Conservation (phyloP, 2,329 filamentous ascomycete species). For the Knufia fluminis region DNA sequence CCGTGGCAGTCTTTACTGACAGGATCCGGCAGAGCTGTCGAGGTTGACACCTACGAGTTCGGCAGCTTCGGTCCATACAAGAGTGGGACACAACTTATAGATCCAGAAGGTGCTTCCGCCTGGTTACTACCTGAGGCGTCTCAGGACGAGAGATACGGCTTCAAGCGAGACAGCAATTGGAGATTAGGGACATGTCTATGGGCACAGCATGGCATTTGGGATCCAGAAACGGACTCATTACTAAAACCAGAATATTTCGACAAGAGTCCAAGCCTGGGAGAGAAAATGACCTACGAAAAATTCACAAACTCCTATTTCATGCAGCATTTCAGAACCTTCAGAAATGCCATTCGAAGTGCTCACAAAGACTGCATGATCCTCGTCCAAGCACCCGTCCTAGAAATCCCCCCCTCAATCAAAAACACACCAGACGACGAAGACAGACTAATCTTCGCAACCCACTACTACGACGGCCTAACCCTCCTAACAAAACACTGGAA, state of each 20-base stretch:
- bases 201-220: conserved; percentile 96
- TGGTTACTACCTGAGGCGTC: conserved; percentile 81
- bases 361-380: conserved; percentile 80
- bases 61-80: conserved; percentile 88
- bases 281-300: conserved; percentile 65
- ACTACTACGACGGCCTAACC: conserved; percentile 95
- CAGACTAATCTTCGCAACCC: conserved; percentile 83
- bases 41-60: conserved; percentile 88
- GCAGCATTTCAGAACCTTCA: conserved; percentile 70
- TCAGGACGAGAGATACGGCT: conserved; percentile 71
- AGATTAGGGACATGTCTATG: conserved; percentile 89
- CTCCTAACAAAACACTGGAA: conserved; percentile 99
- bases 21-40: conserved; percentile 81
- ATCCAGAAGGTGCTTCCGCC: conserved; percentile 73
- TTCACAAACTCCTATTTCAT: conserved; percentile 92
- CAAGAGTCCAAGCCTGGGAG: conserved; percentile 64
- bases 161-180: conserved; percentile 80
- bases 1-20: conserved; percentile 89
- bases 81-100: conserved; percentile 69
- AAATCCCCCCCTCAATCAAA: conserved; percentile 81
- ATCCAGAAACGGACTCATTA: conserved; percentile 65
- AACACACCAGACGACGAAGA: conserved; percentile 81
- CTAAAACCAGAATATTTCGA: conserved; percentile 81
- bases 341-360: conserved; percentile 61
- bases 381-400: conserved; percentile 83